These are phyloP conservation scores for Quercus cerris DNA, from an alignment of 306 rosid genomes.

Conservation along the genomic window DNA sequence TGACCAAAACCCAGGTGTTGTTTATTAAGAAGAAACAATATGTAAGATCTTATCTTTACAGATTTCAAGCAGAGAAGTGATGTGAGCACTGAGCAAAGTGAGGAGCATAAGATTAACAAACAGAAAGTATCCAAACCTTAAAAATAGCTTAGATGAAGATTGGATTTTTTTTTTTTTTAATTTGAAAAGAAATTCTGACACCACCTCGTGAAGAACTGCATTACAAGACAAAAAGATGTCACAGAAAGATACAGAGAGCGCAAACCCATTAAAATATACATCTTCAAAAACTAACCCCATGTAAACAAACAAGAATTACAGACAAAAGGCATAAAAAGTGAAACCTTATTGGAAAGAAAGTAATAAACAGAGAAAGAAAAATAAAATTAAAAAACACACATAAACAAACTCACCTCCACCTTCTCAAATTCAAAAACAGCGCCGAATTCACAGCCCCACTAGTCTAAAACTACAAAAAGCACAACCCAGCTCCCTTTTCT, in stretches of 20 bases:
- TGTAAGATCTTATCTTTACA: conserved; percentile 50
- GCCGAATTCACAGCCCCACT: conserved; percentile 34
- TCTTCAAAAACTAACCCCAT: conserved; percentile 24
- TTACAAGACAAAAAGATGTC: conserved; percentile 93
- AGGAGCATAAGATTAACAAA: conserved; percentile 55
- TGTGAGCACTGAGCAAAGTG: conserved; percentile 27
- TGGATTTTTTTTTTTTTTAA: conserved; percentile 17
- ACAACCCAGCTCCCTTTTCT: neutral
- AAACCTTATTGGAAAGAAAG: conserved; percentile 27
- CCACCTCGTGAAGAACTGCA: conserved; percentile 88
- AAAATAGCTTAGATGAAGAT: conserved; percentile 34
- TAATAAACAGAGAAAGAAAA: conserved; percentile 22
- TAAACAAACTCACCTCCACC: conserved; percentile 23
- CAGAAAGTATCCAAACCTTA: conserved; percentile 35
- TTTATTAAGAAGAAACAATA: conserved; percentile 39
- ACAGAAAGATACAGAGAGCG: conserved; percentile 58
- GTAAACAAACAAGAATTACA: conserved; percentile 48
- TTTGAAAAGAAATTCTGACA: conserved; percentile 73
- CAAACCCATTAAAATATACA: conserved; percentile 5
- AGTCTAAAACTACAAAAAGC: conserved; percentile 26
- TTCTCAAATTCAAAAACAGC: conserved; percentile 61
- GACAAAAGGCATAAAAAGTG: conserved; percentile 37
- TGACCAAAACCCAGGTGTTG: conserved; percentile 22
- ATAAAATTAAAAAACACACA: conserved; percentile 1
- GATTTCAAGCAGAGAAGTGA: conserved; percentile 59